Percentiles rank a stretch among this genome's conserved stretches.
Evolutionary conservation across 371 early-diverging fungal species (phyloP).

Genomic region (Syncephalastrum contaminatum): DNA sequence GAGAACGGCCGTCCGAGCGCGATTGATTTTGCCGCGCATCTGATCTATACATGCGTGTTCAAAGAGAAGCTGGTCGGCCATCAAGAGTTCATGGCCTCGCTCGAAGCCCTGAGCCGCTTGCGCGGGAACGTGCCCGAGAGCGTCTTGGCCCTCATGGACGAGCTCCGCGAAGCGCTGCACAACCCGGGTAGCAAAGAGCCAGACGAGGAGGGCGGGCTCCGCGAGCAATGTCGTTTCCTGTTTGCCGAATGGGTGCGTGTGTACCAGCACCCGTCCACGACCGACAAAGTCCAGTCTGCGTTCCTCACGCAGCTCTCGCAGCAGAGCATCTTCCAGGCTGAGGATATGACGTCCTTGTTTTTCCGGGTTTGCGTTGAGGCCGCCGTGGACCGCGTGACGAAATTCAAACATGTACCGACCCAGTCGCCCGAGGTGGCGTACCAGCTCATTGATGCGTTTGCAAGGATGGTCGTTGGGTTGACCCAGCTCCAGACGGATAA

Average conservation of each 20-base stretch:
- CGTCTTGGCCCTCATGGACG: conserved; percentile 48
- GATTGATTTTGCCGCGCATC: conserved; percentile 73
- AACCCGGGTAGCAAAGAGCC: conserved; percentile 22
- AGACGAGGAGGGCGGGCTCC: conserved; percentile 45
- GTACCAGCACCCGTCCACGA: conserved; percentile 80
- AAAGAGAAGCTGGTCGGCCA: conserved; percentile 58
- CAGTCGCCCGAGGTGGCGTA: conserved; percentile 57
- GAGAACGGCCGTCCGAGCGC: conserved; percentile 71
- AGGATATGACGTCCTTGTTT: conserved; percentile 80
- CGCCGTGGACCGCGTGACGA: conserved; percentile 72
- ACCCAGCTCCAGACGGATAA: conserved; percentile 23
- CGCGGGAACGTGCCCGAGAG: conserved; percentile 68
- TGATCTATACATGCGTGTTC: conserved; percentile 74
- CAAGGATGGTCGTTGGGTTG: conserved; percentile 73
- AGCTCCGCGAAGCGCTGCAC: conserved; percentile 17
- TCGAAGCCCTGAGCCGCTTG: conserved; percentile 68
- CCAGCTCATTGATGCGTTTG: conserved; percentile 83
- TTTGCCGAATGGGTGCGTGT: conserved; percentile 91
- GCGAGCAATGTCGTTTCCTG: conserved; percentile 68
- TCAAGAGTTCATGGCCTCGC: conserved; percentile 73
- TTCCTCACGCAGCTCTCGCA: conserved; percentile 76
- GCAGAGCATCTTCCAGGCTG: conserved; percentile 73
- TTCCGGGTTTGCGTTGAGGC: conserved; percentile 88
- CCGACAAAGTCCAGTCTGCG: conserved; percentile 66
- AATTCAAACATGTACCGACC: conserved; percentile 52